Conservation (phyloP, 2,329 filamentous ascomycete species). For the Pyricularia sp. region DNA sequence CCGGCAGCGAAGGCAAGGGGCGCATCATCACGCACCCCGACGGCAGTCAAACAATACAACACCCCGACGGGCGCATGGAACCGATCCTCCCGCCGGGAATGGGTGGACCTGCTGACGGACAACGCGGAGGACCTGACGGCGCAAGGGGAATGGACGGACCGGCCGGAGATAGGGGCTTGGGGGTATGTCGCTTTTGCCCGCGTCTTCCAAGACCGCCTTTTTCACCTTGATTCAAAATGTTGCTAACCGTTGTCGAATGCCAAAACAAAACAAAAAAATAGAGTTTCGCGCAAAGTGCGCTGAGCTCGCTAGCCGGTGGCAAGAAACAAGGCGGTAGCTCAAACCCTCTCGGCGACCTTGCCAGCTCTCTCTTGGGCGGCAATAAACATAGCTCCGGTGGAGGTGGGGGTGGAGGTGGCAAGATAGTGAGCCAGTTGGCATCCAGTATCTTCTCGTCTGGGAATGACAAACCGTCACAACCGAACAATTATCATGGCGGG, state of each 20-base stretch:
- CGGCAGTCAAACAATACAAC: slow-evolving; percentile 46
- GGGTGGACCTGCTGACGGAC: slow-evolving; percentile 18
- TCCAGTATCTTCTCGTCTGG: slow-evolving; percentile 39
- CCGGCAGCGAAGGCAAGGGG: slow-evolving; percentile 20
- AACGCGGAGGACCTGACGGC: slow-evolving; percentile 22
- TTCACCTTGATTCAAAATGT: neutral
- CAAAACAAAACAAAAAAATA: slow-evolving; percentile 14
- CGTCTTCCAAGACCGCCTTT: neutral
- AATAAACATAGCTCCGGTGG: slow-evolving; percentile 11
- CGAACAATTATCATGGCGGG: slow-evolving; percentile 36
- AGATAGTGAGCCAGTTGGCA: slow-evolving; percentile 43
- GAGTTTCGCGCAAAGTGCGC: slow-evolving; percentile 48
- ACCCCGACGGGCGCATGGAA: slow-evolving; percentile 48
- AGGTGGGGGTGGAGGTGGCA: slow-evolving; percentile 25
- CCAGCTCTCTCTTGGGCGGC: slow-evolving; percentile 32
- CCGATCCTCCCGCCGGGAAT: slow-evolving; percentile 34
- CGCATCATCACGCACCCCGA: slow-evolving; percentile 50
- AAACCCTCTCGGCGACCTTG: slow-evolving; percentile 30
- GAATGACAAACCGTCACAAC: slow-evolving; percentile 31
- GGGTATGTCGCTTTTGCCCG: slow-evolving; percentile 35
- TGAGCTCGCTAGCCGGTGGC: slow-evolving; percentile 33
- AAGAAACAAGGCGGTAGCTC: slow-evolving; percentile 27
- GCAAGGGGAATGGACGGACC: slow-evolving; percentile 13
- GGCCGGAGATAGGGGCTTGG: slow-evolving; percentile 43
- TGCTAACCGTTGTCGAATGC: neutral